These are phyloP conservation scores for Lipomyces orientalis DNA, from an alignment of 805 yeast genomes.

Conservation along the genomic window DNA sequence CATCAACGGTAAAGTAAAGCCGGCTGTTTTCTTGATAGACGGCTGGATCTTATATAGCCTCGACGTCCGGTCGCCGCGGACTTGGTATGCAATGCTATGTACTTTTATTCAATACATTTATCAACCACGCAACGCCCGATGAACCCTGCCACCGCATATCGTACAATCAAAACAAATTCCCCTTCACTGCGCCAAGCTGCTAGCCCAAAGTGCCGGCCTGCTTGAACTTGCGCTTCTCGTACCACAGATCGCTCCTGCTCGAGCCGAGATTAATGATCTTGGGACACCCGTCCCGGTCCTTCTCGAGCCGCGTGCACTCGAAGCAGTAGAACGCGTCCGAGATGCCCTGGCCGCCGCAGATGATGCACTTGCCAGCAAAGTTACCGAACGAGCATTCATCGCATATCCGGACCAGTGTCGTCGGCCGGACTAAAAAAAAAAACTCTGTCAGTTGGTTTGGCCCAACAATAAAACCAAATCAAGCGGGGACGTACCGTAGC, in stretches of 20 bases:
- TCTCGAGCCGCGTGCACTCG: slow-evolving; percentile 80
- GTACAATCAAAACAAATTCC: neutral
- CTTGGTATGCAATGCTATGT: slow-evolving; percentile 47
- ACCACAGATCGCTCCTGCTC: slow-evolving; percentile 68
- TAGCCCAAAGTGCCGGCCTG: slow-evolving; percentile 14
- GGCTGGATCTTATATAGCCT: slow-evolving; percentile 64
- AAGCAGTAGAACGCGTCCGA: slow-evolving; percentile 81
- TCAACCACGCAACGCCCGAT: no score
- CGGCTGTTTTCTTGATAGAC: slow-evolving; percentile 71
- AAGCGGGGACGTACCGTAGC: slow-evolving; percentile 53
- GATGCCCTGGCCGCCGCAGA: slow-evolving; percentile 71
- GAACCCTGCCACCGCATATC: neutral
- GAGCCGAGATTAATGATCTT: slow-evolving; percentile 80
- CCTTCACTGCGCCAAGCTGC: no score
- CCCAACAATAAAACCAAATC: neutral
- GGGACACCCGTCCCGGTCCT: slow-evolving; percentile 93
- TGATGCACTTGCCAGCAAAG: slow-evolving; percentile 67
- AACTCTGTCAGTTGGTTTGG: neutral
- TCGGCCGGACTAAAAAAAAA: slow-evolving; percentile 60
- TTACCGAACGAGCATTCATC: slow-evolving; percentile 85
- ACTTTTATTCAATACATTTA: no score
- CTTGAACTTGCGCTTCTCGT: slow-evolving; percentile 56
- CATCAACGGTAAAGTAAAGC: slow-evolving; percentile 89
- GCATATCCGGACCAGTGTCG: slow-evolving; percentile 71
- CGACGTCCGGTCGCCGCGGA: slow-evolving; percentile 53